These are phyloP conservation scores for Nemania sp. DNA, from an alignment of 2,329 filamentous ascomycete species.

Conservation along the genomic window DNA sequence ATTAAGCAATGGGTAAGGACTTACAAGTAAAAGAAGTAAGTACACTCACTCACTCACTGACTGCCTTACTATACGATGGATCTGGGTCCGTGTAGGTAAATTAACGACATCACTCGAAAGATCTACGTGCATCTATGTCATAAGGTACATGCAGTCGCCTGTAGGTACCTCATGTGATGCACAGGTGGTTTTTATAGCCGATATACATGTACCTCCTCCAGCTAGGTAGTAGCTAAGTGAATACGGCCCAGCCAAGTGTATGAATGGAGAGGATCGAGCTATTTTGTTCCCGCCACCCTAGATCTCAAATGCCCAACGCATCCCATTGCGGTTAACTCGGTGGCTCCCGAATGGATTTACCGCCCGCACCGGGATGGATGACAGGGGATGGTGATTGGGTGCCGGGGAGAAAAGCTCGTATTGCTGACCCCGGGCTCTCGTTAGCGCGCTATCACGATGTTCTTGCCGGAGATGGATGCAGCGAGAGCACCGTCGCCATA, in stretches of 20 bases:
- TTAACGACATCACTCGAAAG: no score
- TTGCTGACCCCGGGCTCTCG: conserved; percentile 17
- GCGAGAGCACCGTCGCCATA: not conserved
- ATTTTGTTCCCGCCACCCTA: not conserved
- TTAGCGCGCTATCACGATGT: not conserved
- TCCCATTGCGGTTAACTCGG: conserved; percentile 2
- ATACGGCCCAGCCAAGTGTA: not conserved
- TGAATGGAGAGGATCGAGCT: not conserved
- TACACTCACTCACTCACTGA: no score
- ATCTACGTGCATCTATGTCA: no score
- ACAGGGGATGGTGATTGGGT: conserved; percentile 17
- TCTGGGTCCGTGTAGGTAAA: no score
- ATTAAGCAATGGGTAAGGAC: no score
- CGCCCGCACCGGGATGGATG: not conserved
- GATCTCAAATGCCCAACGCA: not conserved
- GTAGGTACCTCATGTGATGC: no score
- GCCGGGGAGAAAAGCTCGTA: conserved; percentile 14
- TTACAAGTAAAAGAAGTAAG: no score
- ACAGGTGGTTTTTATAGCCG: no score
- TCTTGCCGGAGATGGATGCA: not conserved
- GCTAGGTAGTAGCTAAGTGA: no score
- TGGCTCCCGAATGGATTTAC: not conserved
- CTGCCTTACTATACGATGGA: no score
- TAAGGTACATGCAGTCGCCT: no score
- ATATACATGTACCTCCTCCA: no score